Conservation (phyloP, 768 basidiomycete genomes). For the Pleurotus eryngii region DNA sequence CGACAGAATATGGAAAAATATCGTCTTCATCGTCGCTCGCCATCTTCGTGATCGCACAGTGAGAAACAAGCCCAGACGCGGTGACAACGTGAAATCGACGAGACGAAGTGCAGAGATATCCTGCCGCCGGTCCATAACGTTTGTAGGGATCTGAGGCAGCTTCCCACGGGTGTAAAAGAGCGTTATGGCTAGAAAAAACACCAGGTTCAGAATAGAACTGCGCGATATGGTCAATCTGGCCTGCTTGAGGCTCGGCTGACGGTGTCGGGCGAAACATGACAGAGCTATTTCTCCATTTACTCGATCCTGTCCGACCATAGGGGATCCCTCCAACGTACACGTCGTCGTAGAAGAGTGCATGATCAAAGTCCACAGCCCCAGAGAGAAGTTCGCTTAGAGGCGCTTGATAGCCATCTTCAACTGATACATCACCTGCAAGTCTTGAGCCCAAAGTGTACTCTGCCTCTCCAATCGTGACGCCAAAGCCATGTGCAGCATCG, state of each 20-base stretch:
- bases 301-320: slow-evolving; percentile 8
- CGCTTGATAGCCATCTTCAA: background rate
- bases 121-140: slow-evolving; percentile 11
- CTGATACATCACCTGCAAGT: background rate
- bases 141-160: slow-evolving; percentile 9
- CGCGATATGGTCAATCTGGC: slow-evolving; percentile 3
- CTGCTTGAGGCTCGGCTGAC: background rate
- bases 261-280: slow-evolving; percentile 8
- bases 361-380: background rate
- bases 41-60: slow-evolving; percentile 8
- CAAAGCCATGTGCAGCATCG: background rate
- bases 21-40: background rate
- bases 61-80: slow-evolving; percentile 8
- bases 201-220: background rate
- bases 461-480: background rate
- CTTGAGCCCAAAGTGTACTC: background rate
- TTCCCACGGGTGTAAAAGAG: background rate
- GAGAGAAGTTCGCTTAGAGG: background rate
- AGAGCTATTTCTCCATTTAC: slow-evolving; percentile 7
- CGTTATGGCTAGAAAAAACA: slow-evolving; percentile 7
- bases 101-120: slow-evolving; percentile 8
- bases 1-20: background rate
- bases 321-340: slow-evolving; percentile 8
- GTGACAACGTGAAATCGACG: background rate
- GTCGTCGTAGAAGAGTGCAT: background rate